A percentile compares a stretch with the other conserved stretches of the same genome.
Conservation (phyloP, 2,329 filamentous ascomycete species). For the Helminthosporium solani region DNA sequence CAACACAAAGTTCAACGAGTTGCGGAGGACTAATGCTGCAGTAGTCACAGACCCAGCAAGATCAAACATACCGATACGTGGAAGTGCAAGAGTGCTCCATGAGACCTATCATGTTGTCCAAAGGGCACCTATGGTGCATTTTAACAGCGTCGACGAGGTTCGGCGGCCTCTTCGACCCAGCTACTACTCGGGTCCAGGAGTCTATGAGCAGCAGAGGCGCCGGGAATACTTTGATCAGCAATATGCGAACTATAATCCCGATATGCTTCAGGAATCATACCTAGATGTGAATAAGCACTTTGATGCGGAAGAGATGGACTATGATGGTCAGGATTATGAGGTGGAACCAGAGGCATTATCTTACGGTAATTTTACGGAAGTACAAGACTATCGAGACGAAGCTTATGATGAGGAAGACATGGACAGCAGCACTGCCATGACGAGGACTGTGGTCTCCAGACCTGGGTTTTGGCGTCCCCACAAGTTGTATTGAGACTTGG, state of each 20-base stretch:
- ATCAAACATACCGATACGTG: not conserved
- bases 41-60: not conserved
- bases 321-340: conserved; percentile 9
- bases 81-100: not conserved
- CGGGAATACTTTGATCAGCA: conserved; percentile 6
- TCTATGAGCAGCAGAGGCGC: conserved; percentile 31
- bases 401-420: not conserved
- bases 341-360: conserved; percentile 1
- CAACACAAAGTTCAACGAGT: conserved; percentile 20
- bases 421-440: not conserved
- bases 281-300: conserved; percentile 6
- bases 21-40: conserved; percentile 2
- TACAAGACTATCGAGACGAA: not conserved
- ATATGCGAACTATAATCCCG: not conserved
- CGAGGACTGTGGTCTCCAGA: conserved; percentile 21
- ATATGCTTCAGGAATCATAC: conserved; percentile 1
- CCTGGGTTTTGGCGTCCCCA: conserved; percentile 49
- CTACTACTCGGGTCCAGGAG: conserved; percentile 18
- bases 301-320: conserved; percentile 7
- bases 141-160: conserved; percentile 8
- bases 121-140: conserved; percentile 19
- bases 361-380: not conserved
- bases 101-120: not conserved
- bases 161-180: conserved; percentile 9
- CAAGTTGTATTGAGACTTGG: conserved; percentile 44